Base-by-base conservation (phyloP, 768 basidiomycete species). In the Kwoniella botswanensis region DNA sequence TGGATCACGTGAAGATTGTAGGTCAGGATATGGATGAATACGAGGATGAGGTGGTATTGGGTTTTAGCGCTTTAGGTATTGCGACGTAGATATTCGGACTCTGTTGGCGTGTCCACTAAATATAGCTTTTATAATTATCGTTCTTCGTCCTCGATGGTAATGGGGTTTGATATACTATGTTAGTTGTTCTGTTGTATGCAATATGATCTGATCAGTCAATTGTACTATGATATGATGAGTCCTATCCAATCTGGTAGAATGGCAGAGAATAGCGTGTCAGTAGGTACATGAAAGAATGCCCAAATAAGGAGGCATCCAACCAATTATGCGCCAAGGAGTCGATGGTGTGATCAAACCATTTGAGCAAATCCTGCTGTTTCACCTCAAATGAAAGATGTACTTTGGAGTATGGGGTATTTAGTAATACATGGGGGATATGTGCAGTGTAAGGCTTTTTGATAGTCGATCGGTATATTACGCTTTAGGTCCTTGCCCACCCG, bases 401-500 rank as follows among this genome's bases (percentile, higher is more conserved):
- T 4, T 6, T 35, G 35, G 0, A 6, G 6, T 35, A 35, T 35
- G 18, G 58, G 67, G 59, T 68, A 68, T 68, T 44, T 44, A 21
- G 5, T 43, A 12, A 29, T 58, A 44, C 68, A 68, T 68, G 43
- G 63, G 29, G 42, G 15, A 53, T 62, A 68, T 35, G 29, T 46
- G 17, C 21, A 24, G 54, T 35, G 35, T 35, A 35, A 35, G 35
- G 35, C 4, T 26, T n/a, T 24, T 2, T 22, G 4, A 60, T 24
- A 18, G 1, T 22, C 46, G 10, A 58, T 22, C 6, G 12, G 12
- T 56, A 13, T 43, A 11, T 21, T 43, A 68, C 18, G 79, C 73
- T 57, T 76, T 77, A 1, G 90, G 90, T 7, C 90, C 90, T 74
- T 87, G 87, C 71, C 90, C 91, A 9, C 90, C 90, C 46, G 90